Evolutionary conservation across 805 yeast species (phyloP), one percentile per base, ranked within the genome.

Genomic region (Wickerhamomyces bisporus): DNA sequence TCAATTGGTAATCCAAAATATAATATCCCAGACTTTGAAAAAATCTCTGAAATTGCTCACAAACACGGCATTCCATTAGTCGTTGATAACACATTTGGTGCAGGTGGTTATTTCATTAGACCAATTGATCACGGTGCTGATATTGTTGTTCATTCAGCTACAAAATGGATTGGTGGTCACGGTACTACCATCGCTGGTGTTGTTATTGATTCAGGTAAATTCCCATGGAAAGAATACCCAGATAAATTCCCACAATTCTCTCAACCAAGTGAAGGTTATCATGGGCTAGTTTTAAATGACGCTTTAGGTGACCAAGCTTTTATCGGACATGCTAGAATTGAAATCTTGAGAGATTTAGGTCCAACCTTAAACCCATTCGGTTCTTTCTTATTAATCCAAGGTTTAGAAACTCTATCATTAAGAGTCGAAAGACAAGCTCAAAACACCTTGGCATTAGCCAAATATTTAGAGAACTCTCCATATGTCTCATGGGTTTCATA

Each of bases 101-200:
- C 96, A 31, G 97, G 95, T 64, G 97, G 97, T 35, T 88, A 66
- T 69, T 75, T 85, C 53, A 76, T 86, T 43, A 79, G 75, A 49
- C 98, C 98, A 45, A 65, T 89, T 49, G 84, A 84, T 45, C 83
- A 76, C 55, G 97, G 97, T 49, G 97, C 87, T 33, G 96, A 89
- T 60, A 82, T 89, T 48, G 83, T 91, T 25, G 84, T 84, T 16
- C 96, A 89, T 63, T 88, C 96, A 44, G 96, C 96, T 39, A 89
- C 98, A 42, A 89, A 89, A 64, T 91, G 96, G 96, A 89, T 89
- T 49, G 95, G 95, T 47, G 98, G 97, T 42, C 97, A 89, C 59
- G 97, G 98, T 58, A 87, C 85, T 40, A 86, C 96, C 31, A 81
- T 89, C 62, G 97, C 84, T 38, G 98, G 98, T 71, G 85, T 81